phyloP scores from a whole-genome alignment of 345 rosid genomes.

The Eucalyptus paniculata region DNA sequence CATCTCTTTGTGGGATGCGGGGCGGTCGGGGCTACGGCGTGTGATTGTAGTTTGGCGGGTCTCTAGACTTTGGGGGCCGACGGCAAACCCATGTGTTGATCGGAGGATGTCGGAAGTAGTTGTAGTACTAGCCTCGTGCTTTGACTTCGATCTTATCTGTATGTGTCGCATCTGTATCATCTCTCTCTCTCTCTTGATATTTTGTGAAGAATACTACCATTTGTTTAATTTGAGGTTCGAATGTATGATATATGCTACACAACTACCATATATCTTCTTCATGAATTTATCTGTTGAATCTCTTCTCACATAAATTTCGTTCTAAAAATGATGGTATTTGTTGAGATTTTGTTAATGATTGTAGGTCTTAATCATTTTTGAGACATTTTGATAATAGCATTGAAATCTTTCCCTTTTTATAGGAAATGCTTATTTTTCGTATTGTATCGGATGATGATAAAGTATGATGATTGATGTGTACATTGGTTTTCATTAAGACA shows the following conservation, averaged over 20 bases:
- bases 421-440: neutral
- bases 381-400: neutral
- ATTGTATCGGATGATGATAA: accelerated
- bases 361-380: neutral
- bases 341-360: neutral
- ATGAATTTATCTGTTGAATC: accelerated
- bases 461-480: neutral
- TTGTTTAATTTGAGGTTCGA: neutral
- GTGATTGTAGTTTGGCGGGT: neutral
- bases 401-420: neutral
- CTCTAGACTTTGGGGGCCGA: neutral
- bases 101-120: neutral
- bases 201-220: neutral
- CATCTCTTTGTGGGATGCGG: neutral
- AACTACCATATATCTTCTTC: neutral
- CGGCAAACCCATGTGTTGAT: neutral
- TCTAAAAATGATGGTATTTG: neutral
- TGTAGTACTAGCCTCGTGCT: neutral
- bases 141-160: neutral
- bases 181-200: neutral
- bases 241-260: accelerated
- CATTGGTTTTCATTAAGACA: neutral
- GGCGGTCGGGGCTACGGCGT: neutral
- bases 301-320: neutral
- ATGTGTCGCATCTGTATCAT: neutral